Evolutionary conservation across 2,329 filamentous ascomycete species (phyloP).

Genomic region (Gaeumannomyces tritici): DNA sequence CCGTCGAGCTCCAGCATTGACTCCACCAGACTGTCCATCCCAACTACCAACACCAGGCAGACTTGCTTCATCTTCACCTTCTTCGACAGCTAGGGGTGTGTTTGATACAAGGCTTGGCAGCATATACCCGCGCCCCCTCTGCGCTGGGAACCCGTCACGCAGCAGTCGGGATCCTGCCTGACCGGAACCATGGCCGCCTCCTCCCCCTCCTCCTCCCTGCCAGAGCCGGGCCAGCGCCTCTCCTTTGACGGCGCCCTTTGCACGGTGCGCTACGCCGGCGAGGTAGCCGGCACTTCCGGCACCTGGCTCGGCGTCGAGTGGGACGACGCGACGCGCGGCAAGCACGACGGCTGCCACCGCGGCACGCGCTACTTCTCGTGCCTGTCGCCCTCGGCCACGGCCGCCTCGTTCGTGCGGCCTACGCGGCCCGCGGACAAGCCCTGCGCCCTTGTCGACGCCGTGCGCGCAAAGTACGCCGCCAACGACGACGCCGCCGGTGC

Average conservation of each 20-base stretch:
- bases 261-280: slow-evolving; percentile 76
- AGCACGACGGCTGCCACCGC: slow-evolving; percentile 79
- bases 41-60: too few relatives aligned
- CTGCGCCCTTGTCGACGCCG: slow-evolving; percentile 67
- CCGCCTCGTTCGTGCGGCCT: slow-evolving; percentile 81
- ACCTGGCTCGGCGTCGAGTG: slow-evolving; percentile 93
- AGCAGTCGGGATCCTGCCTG: too few relatives aligned
- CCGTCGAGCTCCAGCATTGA: too few relatives aligned
- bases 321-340: slow-evolving; percentile 80
- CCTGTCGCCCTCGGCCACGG: slow-evolving; percentile 45
- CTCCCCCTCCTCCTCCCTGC: slow-evolving; percentile 17
- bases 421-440: slow-evolving; percentile 58
- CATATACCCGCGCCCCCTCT: too few relatives aligned
- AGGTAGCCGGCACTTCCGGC: slow-evolving; percentile 65
- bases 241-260: slow-evolving; percentile 71
- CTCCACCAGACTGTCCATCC: neutral
- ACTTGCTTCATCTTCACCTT: too few relatives aligned
- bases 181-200: neutral
- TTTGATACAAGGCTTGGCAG: too few relatives aligned
- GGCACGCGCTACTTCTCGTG: slow-evolving; percentile 76
- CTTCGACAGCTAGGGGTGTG: too few relatives aligned
- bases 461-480: slow-evolving; percentile 72
- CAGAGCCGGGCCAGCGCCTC: slow-evolving; percentile 60
- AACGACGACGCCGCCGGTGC: slow-evolving; percentile 8
- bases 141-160: too few relatives aligned